Percentiles rank a stretch among this genome's conserved stretches.
These are phyloP conservation scores for Auriculariales sp. DNA, from an alignment of 768 basidiomycete species.

Conservation along the genomic window DNA sequence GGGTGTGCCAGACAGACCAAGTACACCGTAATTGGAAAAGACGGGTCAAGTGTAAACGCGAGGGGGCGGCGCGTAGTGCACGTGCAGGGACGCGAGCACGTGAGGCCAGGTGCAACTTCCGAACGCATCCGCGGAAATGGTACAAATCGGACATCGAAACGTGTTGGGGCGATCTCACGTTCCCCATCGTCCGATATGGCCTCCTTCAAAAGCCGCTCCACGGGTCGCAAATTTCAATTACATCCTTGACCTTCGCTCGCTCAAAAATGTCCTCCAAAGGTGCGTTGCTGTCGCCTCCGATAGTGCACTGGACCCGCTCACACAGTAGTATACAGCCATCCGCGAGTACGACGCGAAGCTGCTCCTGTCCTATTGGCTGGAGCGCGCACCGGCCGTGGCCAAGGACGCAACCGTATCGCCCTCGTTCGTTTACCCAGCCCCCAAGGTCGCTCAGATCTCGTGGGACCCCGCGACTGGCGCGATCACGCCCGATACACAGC, in stretches of 20 bases:
- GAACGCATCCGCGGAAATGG: too few relatives aligned
- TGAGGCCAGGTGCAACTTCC: too few relatives aligned
- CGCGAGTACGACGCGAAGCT: constrained; percentile 99
- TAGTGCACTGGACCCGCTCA: background rate
- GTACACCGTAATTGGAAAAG: too few relatives aligned
- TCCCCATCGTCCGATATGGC: too few relatives aligned
- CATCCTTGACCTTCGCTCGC: background rate
- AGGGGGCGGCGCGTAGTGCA: too few relatives aligned
- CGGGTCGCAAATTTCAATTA: too few relatives aligned
- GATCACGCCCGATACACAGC: constrained; percentile 40
- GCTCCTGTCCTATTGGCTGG: constrained; percentile 92
- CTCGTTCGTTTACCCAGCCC: constrained; percentile 46
- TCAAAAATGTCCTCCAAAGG: constrained; percentile 16
- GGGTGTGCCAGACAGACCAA: too few relatives aligned
- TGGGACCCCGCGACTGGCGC: constrained; percentile 62
- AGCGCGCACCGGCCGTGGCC: constrained; percentile 71
- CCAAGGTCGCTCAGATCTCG: constrained; percentile 71
- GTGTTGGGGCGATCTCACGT: too few relatives aligned
- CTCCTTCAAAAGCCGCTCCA: too few relatives aligned
- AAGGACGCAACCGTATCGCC: constrained; percentile 32
- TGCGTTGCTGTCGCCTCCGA: constrained; percentile 1
- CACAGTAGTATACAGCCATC: constrained; percentile 37
- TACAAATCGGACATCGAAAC: too few relatives aligned
- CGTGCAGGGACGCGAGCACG: too few relatives aligned
- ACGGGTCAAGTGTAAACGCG: too few relatives aligned